Conservation (phyloP, 2,329 filamentous ascomycete genomes). For the Cladosporium austrohemisphaericum region DNA sequence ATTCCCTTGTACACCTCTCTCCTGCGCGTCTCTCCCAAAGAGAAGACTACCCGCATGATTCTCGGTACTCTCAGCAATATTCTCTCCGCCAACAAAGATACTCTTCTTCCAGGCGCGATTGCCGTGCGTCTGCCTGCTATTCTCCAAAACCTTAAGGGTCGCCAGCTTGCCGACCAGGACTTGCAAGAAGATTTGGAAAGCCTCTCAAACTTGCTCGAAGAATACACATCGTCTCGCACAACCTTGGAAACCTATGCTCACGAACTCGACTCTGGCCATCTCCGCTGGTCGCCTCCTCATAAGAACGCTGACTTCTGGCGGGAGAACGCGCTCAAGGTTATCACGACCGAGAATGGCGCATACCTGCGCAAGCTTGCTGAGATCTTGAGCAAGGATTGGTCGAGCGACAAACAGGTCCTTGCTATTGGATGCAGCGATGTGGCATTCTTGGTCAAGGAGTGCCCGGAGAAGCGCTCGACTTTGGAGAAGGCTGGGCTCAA, state of each 20-base stretch:
- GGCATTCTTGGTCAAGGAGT: constrained; percentile 81
- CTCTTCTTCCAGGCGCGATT: constrained; percentile 74
- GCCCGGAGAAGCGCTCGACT: constrained; percentile 74
- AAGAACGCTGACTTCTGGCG: constrained; percentile 84
- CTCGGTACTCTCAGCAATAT: constrained; percentile 88
- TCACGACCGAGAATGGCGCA: constrained; percentile 76
- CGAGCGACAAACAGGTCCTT: constrained; percentile 79
- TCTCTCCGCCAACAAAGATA: constrained; percentile 66
- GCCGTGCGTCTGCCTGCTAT: constrained; percentile 73
- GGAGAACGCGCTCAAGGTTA: constrained; percentile 82
- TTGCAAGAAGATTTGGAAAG: constrained; percentile 48
- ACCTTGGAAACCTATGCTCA: constrained; percentile 69
- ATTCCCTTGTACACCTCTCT: constrained; percentile 89
- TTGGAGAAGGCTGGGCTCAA: constrained; percentile 84
- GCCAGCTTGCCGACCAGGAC: constrained; percentile 51
- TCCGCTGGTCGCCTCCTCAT: constrained; percentile 91
- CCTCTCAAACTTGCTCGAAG: constrained; percentile 65
- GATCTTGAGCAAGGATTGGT: constrained; percentile 77
- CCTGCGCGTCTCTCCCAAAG: constrained; percentile 87
- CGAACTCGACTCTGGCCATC: constrained; percentile 79
- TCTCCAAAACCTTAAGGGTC: constrained; percentile 54
- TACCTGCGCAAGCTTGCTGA: constrained; percentile 78
- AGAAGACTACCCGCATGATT: constrained; percentile 91
- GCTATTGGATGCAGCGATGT: constrained; percentile 93
- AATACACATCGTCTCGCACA: constrained; percentile 70